Base-by-base conservation (phyloP, 139 green algal species). In the Diplosphaera chodatii region DNA sequence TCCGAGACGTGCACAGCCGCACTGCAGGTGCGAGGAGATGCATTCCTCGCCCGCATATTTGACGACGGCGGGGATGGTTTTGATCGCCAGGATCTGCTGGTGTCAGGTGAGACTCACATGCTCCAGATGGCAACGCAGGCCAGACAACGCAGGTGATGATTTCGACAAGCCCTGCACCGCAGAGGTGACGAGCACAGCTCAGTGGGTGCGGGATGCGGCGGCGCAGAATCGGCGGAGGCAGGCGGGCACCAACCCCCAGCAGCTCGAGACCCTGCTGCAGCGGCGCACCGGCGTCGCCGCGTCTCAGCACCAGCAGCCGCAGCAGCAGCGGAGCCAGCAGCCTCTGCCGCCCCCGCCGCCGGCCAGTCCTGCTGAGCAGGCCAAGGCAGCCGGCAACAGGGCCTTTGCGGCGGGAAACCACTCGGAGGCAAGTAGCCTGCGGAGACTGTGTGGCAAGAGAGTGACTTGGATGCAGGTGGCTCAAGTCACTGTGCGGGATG, bases 1-100 rank as follows among this genome's bases (percentile, higher is more conserved):
- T n/a, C n/a, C n/a, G n/a, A n/a, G 37, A 48, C 37, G 8, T 0
- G 23, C 6, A 2, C 64, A 20, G 25, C 16, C 32, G 55, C 16
- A 6, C 2, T 72, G 48, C 80, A 95, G 88, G 85, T 94, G 37
- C 79, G 76, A 2, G 91, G 91, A 16, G 91, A 97, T 77, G 91
- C 84, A 1, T 97, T 96, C 77, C 40, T 97, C 29, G 85, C 79
- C 10, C 82, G 89, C 3, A 68, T 96, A 0, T 84, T 89, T 69
- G 91, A 97, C 77, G 86, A 96, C 74, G 91, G 91, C 6, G n/a
- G n/a, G n/a, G 91, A 96, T 41, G 73, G 86, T 6, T 96, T 96
- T 69, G 72, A 83, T 31, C 80, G 91, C 0, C 33, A 89, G 70
- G 83, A 96, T 81, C 85, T 96, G 48, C 48, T 59, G 8, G 48